Evolutionary conservation across 2,329 filamentous ascomycete species (phyloP).

Genomic region (Emmonsiellopsis sp.): DNA sequence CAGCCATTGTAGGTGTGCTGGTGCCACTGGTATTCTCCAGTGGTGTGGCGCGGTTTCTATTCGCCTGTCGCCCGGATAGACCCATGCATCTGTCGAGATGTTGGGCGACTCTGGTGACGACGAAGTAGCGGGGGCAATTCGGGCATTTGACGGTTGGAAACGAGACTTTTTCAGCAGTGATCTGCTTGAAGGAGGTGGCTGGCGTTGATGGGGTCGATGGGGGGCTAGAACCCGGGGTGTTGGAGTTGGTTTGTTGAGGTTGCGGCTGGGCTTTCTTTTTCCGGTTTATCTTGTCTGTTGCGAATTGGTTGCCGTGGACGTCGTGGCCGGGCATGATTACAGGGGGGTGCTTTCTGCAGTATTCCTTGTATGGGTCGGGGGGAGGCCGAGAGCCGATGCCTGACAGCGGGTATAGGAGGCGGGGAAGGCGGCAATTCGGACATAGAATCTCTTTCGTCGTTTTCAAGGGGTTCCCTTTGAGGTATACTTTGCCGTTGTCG

Average conservation of each 20-base stretch:
- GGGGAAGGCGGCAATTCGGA: slow-evolving; percentile 51
- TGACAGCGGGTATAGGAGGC: slow-evolving; percentile 48
- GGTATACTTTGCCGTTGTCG: slow-evolving; percentile 44
- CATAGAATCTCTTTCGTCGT: slow-evolving; percentile 52
- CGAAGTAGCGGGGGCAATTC: slow-evolving; percentile 52
- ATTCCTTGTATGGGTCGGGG: slow-evolving; percentile 44
- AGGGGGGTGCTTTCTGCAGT: slow-evolving; percentile 53
- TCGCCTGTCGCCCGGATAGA: slow-evolving; percentile 44
- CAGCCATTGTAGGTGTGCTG: slow-evolving; percentile 6
- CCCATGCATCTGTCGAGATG: slow-evolving; percentile 55
- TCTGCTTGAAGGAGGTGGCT: slow-evolving; percentile 22
- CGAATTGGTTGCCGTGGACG: slow-evolving; percentile 48
- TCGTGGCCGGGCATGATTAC: slow-evolving; percentile 50
- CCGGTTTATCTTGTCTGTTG: slow-evolving; percentile 37
- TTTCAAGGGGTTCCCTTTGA: slow-evolving; percentile 51
- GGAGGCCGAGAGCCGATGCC: slow-evolving; percentile 40
- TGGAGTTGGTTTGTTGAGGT: slow-evolving; percentile 14
- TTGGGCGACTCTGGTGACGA: slow-evolving; percentile 52
- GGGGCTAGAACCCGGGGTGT: slow-evolving; percentile 28
- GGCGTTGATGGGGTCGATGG: slow-evolving; percentile 21
- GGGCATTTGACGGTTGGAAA: slow-evolving; percentile 45
- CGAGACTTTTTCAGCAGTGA: slow-evolving; percentile 22
- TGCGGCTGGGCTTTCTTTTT: slow-evolving; percentile 32
- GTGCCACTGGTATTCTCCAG: slow-evolving; percentile 33
- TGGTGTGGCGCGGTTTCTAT: slow-evolving; percentile 36